Conservation (phyloP, 208 protist genomes). For the Trypanosomatidae sp. region DNA sequence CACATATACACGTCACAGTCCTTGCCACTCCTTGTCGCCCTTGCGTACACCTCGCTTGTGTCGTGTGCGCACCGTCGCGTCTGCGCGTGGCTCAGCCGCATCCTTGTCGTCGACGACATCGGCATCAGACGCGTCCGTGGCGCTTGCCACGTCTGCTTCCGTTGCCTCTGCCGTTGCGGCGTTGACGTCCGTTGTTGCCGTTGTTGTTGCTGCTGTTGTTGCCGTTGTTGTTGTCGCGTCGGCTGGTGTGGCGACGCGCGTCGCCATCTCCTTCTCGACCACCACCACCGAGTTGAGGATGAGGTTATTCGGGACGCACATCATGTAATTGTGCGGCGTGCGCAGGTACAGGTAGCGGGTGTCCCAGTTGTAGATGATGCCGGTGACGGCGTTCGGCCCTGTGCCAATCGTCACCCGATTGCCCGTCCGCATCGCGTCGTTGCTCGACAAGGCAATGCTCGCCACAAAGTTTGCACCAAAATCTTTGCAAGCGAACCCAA, state of each 20-base stretch:
- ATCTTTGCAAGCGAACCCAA: slow-evolving; percentile 77
- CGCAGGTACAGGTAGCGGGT: slow-evolving; percentile 68
- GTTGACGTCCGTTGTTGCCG: no score
- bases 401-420: slow-evolving; percentile 46
- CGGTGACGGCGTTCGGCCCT: slow-evolving; percentile 19
- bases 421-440: slow-evolving; percentile 36
- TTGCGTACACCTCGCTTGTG: no score
- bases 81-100: no score
- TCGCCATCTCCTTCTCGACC: slow-evolving; percentile 34
- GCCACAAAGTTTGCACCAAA: slow-evolving; percentile 78
- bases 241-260: slow-evolving; percentile 1
- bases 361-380: slow-evolving; percentile 61
- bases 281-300: slow-evolving; percentile 60
- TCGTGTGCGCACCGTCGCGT: no score
- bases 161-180: no score
- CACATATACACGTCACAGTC: no score
- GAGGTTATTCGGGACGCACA: slow-evolving; percentile 66
- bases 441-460: slow-evolving; percentile 51
- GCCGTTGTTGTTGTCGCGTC: not conserved
- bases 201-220: not conserved
- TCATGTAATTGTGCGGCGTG: slow-evolving; percentile 18
- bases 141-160: no score
- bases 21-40: no score
- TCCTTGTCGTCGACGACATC: no score
- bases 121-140: no score